A percentile compares a stretch with the other conserved stretches of the same genome.
phyloP scores from a whole-genome alignment of 768 basidiomycete species.

The Leccinum barrowsii region DNA sequence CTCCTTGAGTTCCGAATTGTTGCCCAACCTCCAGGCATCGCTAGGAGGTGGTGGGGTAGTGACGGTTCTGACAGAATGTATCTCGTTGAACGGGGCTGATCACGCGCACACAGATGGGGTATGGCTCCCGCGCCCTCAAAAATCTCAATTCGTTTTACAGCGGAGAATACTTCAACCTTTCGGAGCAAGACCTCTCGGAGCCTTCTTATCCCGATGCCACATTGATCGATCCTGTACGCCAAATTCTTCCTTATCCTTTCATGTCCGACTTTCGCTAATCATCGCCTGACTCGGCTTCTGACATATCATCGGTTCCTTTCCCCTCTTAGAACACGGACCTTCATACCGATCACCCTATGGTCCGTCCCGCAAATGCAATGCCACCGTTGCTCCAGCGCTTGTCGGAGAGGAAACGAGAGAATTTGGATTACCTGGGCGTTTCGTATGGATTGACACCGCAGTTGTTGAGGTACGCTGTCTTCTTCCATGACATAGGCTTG shows the following conservation, averaged over 20 bases:
- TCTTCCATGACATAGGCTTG: not conserved
- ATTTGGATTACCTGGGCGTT: constrained; percentile 91
- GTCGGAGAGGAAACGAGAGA: constrained; percentile 85
- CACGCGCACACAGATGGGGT: constrained; percentile 74
- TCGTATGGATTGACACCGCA: constrained; percentile 91
- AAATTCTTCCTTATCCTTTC: not conserved
- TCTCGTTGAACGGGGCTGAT: constrained; percentile 3
- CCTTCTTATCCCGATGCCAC: constrained; percentile 59
- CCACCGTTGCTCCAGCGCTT: constrained; percentile 90
- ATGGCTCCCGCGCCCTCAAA: constrained; percentile 85
- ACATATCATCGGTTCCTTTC: not conserved
- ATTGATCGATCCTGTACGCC: constrained; percentile 43
- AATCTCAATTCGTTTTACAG: constrained; percentile 88
- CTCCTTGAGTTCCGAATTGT: not conserved
- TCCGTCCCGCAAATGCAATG: constrained; percentile 77
- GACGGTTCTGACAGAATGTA: not conserved
- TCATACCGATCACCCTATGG: constrained; percentile 71
- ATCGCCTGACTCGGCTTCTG: not conserved
- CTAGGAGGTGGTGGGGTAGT: not conserved
- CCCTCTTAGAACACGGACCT: constrained; percentile 46
- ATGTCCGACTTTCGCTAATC: not conserved
- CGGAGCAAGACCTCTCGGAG: constrained; percentile 53
- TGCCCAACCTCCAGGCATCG: not conserved
- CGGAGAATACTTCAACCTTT: constrained; percentile 86
- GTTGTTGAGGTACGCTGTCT: constrained; percentile 57